Base-by-base conservation (phyloP, 202 grass and related monocot species). In the Carex sylvatica region DNA sequence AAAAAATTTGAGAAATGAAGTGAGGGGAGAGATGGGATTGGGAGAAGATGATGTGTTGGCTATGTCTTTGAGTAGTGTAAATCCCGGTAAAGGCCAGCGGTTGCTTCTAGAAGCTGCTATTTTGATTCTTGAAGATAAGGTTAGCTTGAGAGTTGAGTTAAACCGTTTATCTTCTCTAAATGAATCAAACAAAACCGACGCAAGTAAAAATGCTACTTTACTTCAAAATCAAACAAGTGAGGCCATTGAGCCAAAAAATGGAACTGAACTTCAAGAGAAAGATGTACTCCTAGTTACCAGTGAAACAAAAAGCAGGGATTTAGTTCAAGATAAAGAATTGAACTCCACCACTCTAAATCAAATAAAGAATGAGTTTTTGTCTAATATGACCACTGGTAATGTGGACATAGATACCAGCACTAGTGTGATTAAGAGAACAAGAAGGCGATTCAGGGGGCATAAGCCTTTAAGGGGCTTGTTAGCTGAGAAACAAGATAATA, bases 11-110 rank as follows among this genome's bases (percentile, higher is more conserved):
- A 90, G 88, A 86, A 53, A 51, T 64, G 19, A 31, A 67, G 81
- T 90, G 65, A 82, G 84, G 75, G 60, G 53, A 81, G 85, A 90
- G 49, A 90, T 90, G 76, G 85, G 69, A 3, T 84, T 90, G 31
- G 61, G 61, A 46, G 88, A 82, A 35, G 73, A 83, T 66, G 84
- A 89, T 9, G 65, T 89, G 65, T 80, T 89, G 44, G 80, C 83
- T 5, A 83, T 86, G 83, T 86, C 87, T 54, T 66, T 89, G 63
- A 89, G 87, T 36, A 89, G 87, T 67, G 82, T 89, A 74, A 89
- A 86, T 82, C 79, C 87, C 49, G 84, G 79, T n/a, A 89, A 89
- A 86, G 87, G 87, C 16, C 83, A 89, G 72, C 33, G 72, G 2
- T 68, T 86, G 60, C 79, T 89, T 83, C 80, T 89, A 51, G 87